Evolutionary conservation across 441 rosid genomes (phyloP).

Genomic region (Hura crepitans): DNA sequence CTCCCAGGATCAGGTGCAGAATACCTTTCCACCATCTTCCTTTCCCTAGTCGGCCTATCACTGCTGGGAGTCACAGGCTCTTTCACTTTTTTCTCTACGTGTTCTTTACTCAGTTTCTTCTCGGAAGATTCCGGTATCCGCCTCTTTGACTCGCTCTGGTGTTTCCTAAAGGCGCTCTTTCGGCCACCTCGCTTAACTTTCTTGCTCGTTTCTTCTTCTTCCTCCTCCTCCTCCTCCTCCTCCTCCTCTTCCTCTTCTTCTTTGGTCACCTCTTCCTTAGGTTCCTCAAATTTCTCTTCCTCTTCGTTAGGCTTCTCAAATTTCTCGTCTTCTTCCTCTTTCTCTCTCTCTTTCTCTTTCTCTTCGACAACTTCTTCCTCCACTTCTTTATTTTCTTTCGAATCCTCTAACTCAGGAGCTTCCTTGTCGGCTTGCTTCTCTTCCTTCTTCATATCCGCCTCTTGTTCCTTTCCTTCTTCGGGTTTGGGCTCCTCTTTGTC

Average conservation of each 20-base stretch:
- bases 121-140: constrained; percentile 21
- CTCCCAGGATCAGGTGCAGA: constrained; percentile 52
- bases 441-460: constrained; percentile 10
- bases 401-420: background rate
- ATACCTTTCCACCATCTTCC: constrained; percentile 88
- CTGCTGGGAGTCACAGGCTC: constrained; percentile 55
- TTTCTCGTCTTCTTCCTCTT: constrained; percentile 18
- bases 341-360: constrained; percentile 19
- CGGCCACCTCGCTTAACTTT: constrained; percentile 25
- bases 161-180: constrained; percentile 27
- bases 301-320: constrained; percentile 9
- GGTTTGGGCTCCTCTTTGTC: constrained; percentile 27
- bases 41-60: constrained; percentile 84
- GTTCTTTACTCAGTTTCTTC: constrained; percentile 25
- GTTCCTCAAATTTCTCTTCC: background rate
- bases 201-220: constrained; percentile 15
- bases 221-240: constrained; percentile 18
- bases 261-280: constrained; percentile 8
- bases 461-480: constrained; percentile 1
- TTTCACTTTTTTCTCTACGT: constrained; percentile 22
- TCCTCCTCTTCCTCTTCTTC: constrained; percentile 11
- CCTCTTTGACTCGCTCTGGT: constrained; percentile 2
- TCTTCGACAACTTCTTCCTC: constrained; percentile 23
- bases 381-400: constrained; percentile 5
- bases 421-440: constrained; percentile 23